Evolutionary conservation across 2,329 filamentous ascomycete species (phyloP).

Genomic region (Cytospora mali): DNA sequence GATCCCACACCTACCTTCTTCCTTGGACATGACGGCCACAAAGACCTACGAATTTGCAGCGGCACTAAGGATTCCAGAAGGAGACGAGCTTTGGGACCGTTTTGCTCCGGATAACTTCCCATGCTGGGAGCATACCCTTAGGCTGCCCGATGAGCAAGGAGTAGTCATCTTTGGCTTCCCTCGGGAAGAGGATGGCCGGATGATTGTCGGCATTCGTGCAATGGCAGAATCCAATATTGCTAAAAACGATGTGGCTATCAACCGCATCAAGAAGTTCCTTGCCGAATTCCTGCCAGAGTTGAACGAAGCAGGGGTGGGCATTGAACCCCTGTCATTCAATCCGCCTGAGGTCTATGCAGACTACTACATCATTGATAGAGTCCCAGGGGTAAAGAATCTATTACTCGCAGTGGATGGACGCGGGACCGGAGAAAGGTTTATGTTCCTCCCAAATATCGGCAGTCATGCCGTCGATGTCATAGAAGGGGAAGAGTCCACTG

Average conservation of each 20-base stretch:
- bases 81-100: conserved; percentile 41
- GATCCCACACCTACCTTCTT: conserved; percentile 46
- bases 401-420: neutral
- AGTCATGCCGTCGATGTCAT: neutral
- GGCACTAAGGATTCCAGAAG: conserved; percentile 45
- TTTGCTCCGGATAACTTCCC: conserved; percentile 47
- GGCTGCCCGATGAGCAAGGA: conserved; percentile 29
- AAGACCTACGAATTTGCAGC: conserved; percentile 51
- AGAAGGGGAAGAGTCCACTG: neutral
- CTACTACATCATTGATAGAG: neutral
- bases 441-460: neutral
- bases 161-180: conserved; percentile 37
- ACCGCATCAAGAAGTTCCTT: conserved; percentile 35
- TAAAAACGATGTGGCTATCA: conserved; percentile 37
- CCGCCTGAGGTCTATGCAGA: neutral
- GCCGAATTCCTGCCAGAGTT: conserved; percentile 31
- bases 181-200: conserved; percentile 30
- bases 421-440: neutral
- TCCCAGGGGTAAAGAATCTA: neutral
- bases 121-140: conserved; percentile 26
- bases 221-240: conserved; percentile 44
- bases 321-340: neutral
- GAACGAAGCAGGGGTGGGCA: neutral
- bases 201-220: conserved; percentile 38
- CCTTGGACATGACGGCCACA: conserved; percentile 47